Conservation (phyloP, 768 basidiomycete genomes). For the Tubosaeta brunneosetosa region DNA sequence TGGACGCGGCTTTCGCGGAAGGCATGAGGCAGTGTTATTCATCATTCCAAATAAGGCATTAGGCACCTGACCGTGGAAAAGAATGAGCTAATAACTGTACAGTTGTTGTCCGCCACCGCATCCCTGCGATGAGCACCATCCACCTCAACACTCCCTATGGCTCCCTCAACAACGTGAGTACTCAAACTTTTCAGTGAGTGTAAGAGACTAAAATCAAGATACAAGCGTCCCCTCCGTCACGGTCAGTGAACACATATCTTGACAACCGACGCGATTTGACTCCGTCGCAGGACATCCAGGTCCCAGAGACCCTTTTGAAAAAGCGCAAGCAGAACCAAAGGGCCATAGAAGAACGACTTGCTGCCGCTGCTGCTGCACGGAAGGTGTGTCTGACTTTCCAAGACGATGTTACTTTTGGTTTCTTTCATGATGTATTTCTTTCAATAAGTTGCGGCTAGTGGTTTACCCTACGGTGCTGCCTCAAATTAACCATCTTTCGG, state of each 20-base stretch:
- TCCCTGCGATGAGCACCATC: slow-evolving; percentile 13
- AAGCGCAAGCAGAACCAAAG: slow-evolving; percentile 98
- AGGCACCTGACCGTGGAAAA: slow-evolving; percentile 20
- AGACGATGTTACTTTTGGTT: slow-evolving; percentile 14
- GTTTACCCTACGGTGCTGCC: slow-evolving; percentile 61
- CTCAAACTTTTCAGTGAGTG: slow-evolving; percentile 1
- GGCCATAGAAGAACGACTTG: slow-evolving; percentile 88
- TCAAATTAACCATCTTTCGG: slow-evolving; percentile 85
- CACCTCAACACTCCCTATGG: slow-evolving; percentile 42
- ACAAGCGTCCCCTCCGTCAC: slow-evolving; percentile 44
- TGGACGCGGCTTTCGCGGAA: too few relatives aligned
- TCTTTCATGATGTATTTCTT: slow-evolving; percentile 74
- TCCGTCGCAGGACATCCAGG: slow-evolving; percentile 72
- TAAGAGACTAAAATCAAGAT: neutral
- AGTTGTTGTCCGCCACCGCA: slow-evolving; percentile 37
- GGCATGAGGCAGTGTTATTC: neutral
- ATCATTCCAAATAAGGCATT: neutral
- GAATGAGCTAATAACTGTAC: slow-evolving; percentile 30
- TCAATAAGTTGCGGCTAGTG: slow-evolving; percentile 72
- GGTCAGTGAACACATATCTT: slow-evolving; percentile 31
- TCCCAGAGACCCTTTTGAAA: slow-evolving; percentile 99
- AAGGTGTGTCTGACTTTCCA: slow-evolving; percentile 58
- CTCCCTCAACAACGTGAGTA: slow-evolving; percentile 51
- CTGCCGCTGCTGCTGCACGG: slow-evolving; percentile 75
- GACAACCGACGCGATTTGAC: slow-evolving; percentile 13